These are phyloP conservation scores for Tremella mesenterica DNA, from an alignment of 768 basidiomycete species.

Conservation along the genomic window DNA sequence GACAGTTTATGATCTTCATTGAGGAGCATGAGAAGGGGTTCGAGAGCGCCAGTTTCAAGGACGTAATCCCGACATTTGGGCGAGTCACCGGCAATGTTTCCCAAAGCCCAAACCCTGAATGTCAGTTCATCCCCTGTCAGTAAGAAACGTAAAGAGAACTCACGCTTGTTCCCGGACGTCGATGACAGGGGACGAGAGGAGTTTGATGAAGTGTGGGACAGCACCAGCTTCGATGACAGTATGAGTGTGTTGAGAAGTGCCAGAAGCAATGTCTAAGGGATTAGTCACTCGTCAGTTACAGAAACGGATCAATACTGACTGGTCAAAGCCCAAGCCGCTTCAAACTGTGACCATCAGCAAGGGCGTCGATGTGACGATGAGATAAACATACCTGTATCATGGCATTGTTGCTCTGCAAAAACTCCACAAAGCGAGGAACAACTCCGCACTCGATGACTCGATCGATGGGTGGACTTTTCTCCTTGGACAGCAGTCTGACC, in stretches of 20 bases:
- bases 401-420: conserved; percentile 55
- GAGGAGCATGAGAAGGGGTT: conserved; percentile 72
- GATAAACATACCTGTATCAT: conserved; percentile 48
- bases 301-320: conserved; percentile 43
- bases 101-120: conserved; percentile 82
- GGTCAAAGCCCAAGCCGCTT: conserved; percentile 95
- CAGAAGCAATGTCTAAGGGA: conserved; percentile 73
- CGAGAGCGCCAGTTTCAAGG: conserved; percentile 80
- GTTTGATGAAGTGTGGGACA: conserved; percentile 93
- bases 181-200: conserved; percentile 82
- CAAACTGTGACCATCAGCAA: conserved; percentile 55
- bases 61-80: conserved; percentile 96
- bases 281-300: neutral
- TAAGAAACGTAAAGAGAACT: conserved; percentile 8
- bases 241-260: conserved; percentile 96
- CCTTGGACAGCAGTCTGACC: conserved; percentile 74
- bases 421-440: conserved; percentile 93
- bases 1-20: conserved; percentile 98
- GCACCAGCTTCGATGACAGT: conserved; percentile 91
- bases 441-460: conserved; percentile 92
- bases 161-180: conserved; percentile 95
- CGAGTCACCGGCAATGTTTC: conserved; percentile 98
- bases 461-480: conserved; percentile 99
- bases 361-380: neutral
- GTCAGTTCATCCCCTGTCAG: neutral